phyloP scores from a whole-genome alignment of 139 green algal genomes.

The Nannochloris sp. region DNA sequence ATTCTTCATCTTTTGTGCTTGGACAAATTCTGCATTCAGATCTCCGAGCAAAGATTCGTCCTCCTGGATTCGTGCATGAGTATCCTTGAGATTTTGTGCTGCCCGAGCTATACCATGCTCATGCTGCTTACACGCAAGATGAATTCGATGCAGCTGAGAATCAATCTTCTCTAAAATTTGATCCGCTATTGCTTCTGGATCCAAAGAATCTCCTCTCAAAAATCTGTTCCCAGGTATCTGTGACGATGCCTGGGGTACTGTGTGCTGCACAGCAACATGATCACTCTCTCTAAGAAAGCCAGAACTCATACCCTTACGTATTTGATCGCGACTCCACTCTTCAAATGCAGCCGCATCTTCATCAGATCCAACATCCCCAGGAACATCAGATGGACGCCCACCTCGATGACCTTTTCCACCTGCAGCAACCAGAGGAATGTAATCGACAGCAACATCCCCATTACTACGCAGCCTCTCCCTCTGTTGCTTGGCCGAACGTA shows the following conservation, averaged over 20 bases:
- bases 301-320: slow-evolving; percentile 47
- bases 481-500: slow-evolving; percentile 60
- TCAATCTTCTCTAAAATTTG: not conserved
- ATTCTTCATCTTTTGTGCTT: slow-evolving; percentile 48
- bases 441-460: slow-evolving; percentile 34
- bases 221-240: not conserved
- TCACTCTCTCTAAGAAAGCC: not conserved
- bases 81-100: slow-evolving; percentile 31
- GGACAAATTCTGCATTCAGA: slow-evolving; percentile 32
- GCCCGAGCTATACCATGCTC: slow-evolving; percentile 10
- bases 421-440: slow-evolving; percentile 42
- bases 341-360: slow-evolving; percentile 52
- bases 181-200: not conserved
- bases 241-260: not conserved
- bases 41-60: slow-evolving; percentile 11
- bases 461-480: slow-evolving; percentile 53
- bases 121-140: slow-evolving; percentile 7
- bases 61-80: slow-evolving; percentile 19
- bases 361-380: slow-evolving; percentile 6
- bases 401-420: not conserved
- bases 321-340: slow-evolving; percentile 52
- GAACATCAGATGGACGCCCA: not conserved
- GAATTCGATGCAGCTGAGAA: slow-evolving; percentile 15
- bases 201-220: not conserved
- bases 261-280: not conserved